Percentiles rank a stretch among this genome's conserved stretches.
phyloP scores from a whole-genome alignment of 805 yeast genomes.

The Candida awuae region DNA sequence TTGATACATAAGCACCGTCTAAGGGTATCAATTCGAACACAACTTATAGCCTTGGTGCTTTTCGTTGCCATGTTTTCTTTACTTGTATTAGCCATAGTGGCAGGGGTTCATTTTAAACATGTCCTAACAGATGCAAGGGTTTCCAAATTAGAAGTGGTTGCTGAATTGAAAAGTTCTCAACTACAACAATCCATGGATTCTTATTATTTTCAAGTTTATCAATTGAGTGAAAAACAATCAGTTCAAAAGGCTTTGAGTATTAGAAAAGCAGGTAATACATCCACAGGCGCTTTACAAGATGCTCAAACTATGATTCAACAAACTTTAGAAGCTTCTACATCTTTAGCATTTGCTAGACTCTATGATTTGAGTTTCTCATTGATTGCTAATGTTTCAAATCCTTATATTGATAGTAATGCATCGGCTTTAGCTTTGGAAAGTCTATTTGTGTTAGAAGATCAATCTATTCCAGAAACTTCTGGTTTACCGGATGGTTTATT shows the following conservation, averaged over 20 bases:
- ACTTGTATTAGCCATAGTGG: slow-evolving; percentile 63
- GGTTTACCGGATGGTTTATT: slow-evolving; percentile 34
- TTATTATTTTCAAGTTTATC: slow-evolving; percentile 59
- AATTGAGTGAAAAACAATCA: slow-evolving; percentile 54
- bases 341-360: slow-evolving; percentile 54
- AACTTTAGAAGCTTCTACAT: slow-evolving; percentile 55
- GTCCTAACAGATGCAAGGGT: slow-evolving; percentile 56
- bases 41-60: slow-evolving; percentile 63
- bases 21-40: slow-evolving; percentile 64
- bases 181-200: slow-evolving; percentile 57
- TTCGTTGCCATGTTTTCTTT: slow-evolving; percentile 63
- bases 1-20: slow-evolving; percentile 19
- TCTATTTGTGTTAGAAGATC: slow-evolving; percentile 25
- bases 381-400: slow-evolving; percentile 38
- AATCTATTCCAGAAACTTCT: slow-evolving; percentile 19
- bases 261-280: slow-evolving; percentile 65
- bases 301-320: slow-evolving; percentile 46
- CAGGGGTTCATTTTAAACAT: slow-evolving; percentile 64
- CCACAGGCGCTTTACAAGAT: slow-evolving; percentile 38
- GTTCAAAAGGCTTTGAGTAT: slow-evolving; percentile 53
- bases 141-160: slow-evolving; percentile 67
- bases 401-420: slow-evolving; percentile 23
- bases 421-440: slow-evolving; percentile 36
- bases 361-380: slow-evolving; percentile 52
- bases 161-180: slow-evolving; percentile 76